Evolutionary conservation across 2,329 filamentous ascomycete genomes (phyloP).

Genomic region (Neopestalotiopsis rosae): DNA sequence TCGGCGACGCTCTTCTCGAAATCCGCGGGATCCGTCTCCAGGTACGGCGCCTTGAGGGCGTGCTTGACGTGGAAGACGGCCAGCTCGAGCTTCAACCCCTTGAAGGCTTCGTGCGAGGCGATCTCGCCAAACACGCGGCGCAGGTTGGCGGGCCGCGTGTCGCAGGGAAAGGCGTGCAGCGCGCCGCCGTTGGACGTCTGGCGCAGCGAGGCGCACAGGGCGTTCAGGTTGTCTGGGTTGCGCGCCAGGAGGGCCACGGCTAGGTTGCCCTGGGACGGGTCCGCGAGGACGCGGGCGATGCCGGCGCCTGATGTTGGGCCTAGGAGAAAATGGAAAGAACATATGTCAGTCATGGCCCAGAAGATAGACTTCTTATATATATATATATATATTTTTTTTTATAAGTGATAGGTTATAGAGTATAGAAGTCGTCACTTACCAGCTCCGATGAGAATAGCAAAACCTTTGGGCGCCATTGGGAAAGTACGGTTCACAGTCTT

Average conservation of each 20-base stretch:
- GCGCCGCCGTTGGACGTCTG: constrained; percentile 44
- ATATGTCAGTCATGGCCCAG: no score
- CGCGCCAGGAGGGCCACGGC: constrained; percentile 60
- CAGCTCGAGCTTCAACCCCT: constrained; percentile 53
- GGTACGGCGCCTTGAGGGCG: constrained; percentile 57
- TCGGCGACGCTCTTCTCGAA: constrained; percentile 53
- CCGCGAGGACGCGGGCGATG: constrained; percentile 59
- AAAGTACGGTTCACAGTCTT: background rate
- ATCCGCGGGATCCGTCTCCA: constrained; percentile 56
- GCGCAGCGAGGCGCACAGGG: constrained; percentile 46
- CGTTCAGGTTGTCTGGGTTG: constrained; percentile 48
- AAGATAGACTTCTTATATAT: no score
- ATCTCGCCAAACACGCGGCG: constrained; percentile 55
- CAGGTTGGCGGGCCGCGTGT: constrained; percentile 53
- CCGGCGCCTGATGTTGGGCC: constrained; percentile 54
- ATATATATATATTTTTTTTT: background rate
- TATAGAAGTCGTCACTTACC: constrained; percentile 31
- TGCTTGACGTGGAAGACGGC: constrained; percentile 64
- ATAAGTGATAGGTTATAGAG: background rate
- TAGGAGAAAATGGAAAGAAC: background rate
- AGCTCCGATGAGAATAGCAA: constrained; percentile 57
- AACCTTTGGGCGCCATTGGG: constrained; percentile 33
- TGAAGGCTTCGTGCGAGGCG: constrained; percentile 50
- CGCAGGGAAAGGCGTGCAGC: constrained; percentile 56
- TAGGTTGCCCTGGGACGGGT: constrained; percentile 56